Conservation (phyloP, 106 monocot species). For the Cymbidium sinense region DNA sequence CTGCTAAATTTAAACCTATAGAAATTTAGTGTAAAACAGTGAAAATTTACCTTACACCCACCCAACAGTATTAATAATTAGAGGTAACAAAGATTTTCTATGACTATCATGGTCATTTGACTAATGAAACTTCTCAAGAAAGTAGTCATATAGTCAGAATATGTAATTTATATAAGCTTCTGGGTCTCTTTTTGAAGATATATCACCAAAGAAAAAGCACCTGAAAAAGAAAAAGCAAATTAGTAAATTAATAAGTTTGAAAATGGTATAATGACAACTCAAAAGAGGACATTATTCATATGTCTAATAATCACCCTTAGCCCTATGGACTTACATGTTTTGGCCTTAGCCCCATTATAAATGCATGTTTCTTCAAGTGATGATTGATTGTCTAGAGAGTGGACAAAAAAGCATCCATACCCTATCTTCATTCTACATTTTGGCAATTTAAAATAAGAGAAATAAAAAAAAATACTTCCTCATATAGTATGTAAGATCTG, state of each 20-base stretch:
- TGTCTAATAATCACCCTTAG: neutral
- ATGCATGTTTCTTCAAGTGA: neutral
- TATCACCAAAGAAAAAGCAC: constrained; percentile 83
- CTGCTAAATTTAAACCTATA: neutral
- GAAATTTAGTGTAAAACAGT: neutral
- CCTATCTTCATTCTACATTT: neutral
- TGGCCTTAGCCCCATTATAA: neutral
- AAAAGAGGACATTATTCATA: neutral
- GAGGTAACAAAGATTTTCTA: constrained; percentile 29
- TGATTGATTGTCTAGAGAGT: neutral
- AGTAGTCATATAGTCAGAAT: constrained; percentile 69
- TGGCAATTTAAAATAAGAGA: neutral
- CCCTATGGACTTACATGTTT: neutral
- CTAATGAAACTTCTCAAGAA: constrained; percentile 36
- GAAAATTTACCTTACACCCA: constrained; percentile 87
- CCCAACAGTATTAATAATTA: constrained; percentile 92
- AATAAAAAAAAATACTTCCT: neutral
- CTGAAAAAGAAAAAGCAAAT: constrained; percentile 24
- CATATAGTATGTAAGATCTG: neutral
- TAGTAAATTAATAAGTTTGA: neutral
- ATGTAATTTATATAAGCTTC: constrained; percentile 45
- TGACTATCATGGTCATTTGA: constrained; percentile 10
- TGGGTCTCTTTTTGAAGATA: constrained; percentile 94
- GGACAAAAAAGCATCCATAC: neutral
- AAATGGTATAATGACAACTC: neutral